Percentiles rank a stretch among this genome's conserved stretches.
Conservation (phyloP, 2,329 filamentous ascomycete species). For the Cylindrodendrum hubeiense region DNA sequence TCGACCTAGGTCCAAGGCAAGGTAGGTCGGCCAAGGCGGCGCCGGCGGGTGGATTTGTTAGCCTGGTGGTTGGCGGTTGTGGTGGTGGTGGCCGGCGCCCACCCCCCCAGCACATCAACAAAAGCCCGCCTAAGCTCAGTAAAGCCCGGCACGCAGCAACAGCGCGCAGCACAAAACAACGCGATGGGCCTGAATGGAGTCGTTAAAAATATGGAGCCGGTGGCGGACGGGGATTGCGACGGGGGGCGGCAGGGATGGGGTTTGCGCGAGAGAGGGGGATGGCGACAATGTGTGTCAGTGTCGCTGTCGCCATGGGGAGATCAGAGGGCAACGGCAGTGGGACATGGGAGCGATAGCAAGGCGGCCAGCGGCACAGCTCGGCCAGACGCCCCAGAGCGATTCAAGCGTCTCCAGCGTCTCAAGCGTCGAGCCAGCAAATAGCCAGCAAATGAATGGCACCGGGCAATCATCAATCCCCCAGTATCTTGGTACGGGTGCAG, state of each 20-base stretch:
- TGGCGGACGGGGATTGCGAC: not conserved
- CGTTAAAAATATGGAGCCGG: not conserved
- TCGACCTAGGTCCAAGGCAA: not conserved
- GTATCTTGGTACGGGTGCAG: not conserved
- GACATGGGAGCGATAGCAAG: not conserved
- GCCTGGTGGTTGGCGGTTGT: not conserved
- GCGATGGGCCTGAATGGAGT: not conserved
- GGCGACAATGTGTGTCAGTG: not conserved
- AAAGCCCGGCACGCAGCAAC: not conserved
- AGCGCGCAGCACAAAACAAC: not conserved
- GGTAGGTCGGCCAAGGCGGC: not conserved
- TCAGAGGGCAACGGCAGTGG: not conserved
- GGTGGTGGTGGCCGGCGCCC: not conserved
- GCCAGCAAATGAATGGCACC: too few relatives aligned
- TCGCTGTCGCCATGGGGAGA: not conserved
- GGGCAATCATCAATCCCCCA: too few relatives aligned
- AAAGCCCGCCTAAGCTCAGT: not conserved
- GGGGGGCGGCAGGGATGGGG: not conserved
- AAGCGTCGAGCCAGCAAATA: not conserved
- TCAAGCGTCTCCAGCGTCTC: too few relatives aligned
- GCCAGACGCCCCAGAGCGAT: too few relatives aligned
- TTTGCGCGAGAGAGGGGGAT: not conserved
- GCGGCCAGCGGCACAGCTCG: too few relatives aligned
- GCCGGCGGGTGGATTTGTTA: not conserved
- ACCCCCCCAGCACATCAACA: not conserved